A percentile compares a stretch with the other conserved stretches of the same genome.
Evolutionary conservation across 2,329 filamentous ascomycete species (phyloP).

Genomic region (Phaeosphaeria sp.): DNA sequence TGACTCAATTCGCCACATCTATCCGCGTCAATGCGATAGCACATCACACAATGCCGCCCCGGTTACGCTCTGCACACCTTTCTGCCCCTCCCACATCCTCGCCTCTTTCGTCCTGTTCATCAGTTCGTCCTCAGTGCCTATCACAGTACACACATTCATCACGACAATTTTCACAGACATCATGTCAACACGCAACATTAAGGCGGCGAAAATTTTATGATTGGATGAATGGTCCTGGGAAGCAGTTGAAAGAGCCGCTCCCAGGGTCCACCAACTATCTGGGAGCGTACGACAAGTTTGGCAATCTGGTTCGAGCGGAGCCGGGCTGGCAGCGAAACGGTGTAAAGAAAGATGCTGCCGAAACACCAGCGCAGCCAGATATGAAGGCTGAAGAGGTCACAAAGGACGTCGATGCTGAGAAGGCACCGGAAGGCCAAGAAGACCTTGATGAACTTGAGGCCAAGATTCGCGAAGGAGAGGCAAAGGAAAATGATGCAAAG

Average conservation of each 20-base stretch:
- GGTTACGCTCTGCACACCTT: conserved; percentile 40
- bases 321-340: conserved; percentile 28
- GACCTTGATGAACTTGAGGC: conserved; percentile 36
- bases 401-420: conserved; percentile 15
- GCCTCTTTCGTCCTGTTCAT: conserved; percentile 22
- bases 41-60: conserved; percentile 40
- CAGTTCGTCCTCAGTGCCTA: conserved; percentile 30
- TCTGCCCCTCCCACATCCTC: conserved; percentile 25
- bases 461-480: conserved; percentile 26
- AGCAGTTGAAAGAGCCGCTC: conserved; percentile 56
- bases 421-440: conserved; percentile 35
- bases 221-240: conserved; percentile 65
- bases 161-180: conserved; percentile 47
- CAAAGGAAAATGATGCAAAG: conserved; percentile 22
- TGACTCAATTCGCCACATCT: conserved; percentile 10
- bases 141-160: conserved; percentile 28
- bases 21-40: conserved; percentile 38
- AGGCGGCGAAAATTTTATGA: conserved; percentile 63
- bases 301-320: conserved; percentile 53
- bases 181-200: conserved; percentile 52
- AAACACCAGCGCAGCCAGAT: conserved; percentile 3
- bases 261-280: conserved; percentile 62
- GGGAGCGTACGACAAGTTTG: conserved; percentile 58
- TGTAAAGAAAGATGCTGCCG: conserved; percentile 23
- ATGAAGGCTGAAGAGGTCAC: conserved; percentile 7